Evolutionary conservation across 2,329 filamentous ascomycete genomes (phyloP), one percentile per base, ranked within the genome.

Genomic region (Microdochium nivale): DNA sequence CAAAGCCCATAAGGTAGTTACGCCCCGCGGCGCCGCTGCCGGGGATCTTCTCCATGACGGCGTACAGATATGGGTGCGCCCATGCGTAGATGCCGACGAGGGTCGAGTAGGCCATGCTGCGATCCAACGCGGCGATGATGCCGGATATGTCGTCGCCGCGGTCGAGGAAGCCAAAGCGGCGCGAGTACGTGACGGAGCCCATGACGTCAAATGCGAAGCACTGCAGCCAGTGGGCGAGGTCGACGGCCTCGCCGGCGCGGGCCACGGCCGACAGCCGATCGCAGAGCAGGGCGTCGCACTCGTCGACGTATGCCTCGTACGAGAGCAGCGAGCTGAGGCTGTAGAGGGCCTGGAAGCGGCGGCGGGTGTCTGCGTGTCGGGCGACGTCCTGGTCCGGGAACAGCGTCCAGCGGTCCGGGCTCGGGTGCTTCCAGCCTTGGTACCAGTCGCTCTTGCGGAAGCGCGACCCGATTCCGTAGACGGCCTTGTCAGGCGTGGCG

Each of bases 121-220:
- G 51, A 8, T 65, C 62, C 5, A 68, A 49, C 1, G 57, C 56
- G 0, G 27, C 25, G 13, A 67, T 65, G 0, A 67, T 53, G 2
- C 57, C 58, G 1, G 53, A 58, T 0, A 70, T 52, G 24, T 71
- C 68, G 2, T 63, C 56, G 1, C 68, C 68, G 0, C 51, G 54
- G 21, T 70, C 67, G 2, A 72, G 56, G 27, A 69, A 71, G 1
- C 69, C 68, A 16, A 72, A 58, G 1, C 64, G 60, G 25, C 60
- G 62, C 10, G 59, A 57, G 49, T 61, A 69, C 0, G 68, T 71
- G 33, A 71, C 67, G 24, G 60, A 53, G 0, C 63, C 64, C 25
- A 71, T 68, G 1, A 71, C 67, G 49, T 72, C 69, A 50, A 72
- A 71, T 0, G 69, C 69, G 27, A 70, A 72, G 52, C 65, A 70